Evolutionary conservation across 2,329 filamentous ascomycete genomes (phyloP).

Genomic region (Alternaria postmessia): DNA sequence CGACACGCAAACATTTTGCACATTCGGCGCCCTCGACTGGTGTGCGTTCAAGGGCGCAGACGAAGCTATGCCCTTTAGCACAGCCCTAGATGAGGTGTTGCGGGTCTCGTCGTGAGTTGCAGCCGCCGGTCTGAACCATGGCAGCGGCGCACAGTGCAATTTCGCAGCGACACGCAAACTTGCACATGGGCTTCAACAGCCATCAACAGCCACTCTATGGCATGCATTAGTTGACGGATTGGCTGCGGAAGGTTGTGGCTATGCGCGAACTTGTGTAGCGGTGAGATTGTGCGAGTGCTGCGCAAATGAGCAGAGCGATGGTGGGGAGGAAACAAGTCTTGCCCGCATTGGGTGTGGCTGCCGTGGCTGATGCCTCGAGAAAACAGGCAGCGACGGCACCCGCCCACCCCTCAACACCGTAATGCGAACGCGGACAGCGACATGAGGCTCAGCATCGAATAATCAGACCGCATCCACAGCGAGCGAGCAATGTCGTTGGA

Average conservation of each 20-base stretch:
- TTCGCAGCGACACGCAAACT: constrained; percentile 9
- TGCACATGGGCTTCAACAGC: constrained; percentile 20
- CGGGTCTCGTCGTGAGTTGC: constrained; percentile 2
- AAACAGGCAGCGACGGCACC: constrained; percentile 29
- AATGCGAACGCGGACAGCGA: constrained; percentile 28
- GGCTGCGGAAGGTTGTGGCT: constrained; percentile 28
- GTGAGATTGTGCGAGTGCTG: constrained; percentile 32
- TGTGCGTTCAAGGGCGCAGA: constrained; percentile 20
- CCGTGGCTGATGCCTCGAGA: constrained; percentile 23
- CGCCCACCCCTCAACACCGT: constrained; percentile 14
- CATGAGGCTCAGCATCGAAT: constrained; percentile 31
- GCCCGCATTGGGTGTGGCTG: constrained; percentile 26
- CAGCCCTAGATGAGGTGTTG: constrained; percentile 9
- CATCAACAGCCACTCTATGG: constrained; percentile 25
- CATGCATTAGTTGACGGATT: constrained; percentile 18
- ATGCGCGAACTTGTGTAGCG: constrained; percentile 30
- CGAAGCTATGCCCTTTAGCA: constrained; percentile 7
- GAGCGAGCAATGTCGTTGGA: constrained; percentile 22
- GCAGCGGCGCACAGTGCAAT: constrained; percentile 9
- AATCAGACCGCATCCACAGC: constrained; percentile 11
- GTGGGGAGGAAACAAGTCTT: constrained; percentile 19
- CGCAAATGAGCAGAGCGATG: constrained; percentile 25
- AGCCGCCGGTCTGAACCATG: constrained; percentile 17
- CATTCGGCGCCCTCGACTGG: constrained; percentile 15
- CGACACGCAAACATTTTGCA: constrained; percentile 17